Evolutionary conservation across 495 filamentous ascomycete genomes (phyloP).

Genomic region (Tuber indicum): DNA sequence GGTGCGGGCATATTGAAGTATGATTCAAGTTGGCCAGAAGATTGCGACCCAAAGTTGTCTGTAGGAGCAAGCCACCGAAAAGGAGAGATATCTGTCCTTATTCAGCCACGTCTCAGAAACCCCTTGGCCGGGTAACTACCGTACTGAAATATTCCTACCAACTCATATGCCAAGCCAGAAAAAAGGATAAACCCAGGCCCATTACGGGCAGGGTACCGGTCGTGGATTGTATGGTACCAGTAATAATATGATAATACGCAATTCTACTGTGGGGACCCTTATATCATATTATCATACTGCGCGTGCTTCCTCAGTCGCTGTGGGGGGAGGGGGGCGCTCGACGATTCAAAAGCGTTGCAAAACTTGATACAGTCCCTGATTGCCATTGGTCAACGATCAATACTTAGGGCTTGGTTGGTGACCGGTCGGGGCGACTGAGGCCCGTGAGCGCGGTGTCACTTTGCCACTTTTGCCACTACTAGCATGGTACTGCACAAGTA

Average conservation of each 20-base stretch:
- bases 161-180: background rate
- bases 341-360: background rate
- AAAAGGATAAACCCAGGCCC: background rate
- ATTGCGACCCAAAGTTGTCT: background rate
- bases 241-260: too few species aligned
- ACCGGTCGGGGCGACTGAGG: background rate
- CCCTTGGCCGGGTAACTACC: background rate
- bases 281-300: background rate
- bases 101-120: background rate
- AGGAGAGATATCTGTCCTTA: background rate
- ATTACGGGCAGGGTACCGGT: background rate
- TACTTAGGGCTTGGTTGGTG: background rate
- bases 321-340: background rate
- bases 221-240: background rate
- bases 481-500: too few species aligned
- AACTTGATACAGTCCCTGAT: background rate
- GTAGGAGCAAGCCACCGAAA: background rate
- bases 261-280: background rate
- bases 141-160: background rate
- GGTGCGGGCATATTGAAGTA: slow-evolving; percentile 36
- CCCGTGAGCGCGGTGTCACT: background rate
- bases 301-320: background rate
- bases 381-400: background rate
- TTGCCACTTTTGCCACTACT: background rate
- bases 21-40: background rate